A percentile compares a stretch with the other conserved stretches of the same genome.
These are phyloP conservation scores for Cyberlindnera saturnus DNA, from an alignment of 805 yeast species.

Conservation along the genomic window DNA sequence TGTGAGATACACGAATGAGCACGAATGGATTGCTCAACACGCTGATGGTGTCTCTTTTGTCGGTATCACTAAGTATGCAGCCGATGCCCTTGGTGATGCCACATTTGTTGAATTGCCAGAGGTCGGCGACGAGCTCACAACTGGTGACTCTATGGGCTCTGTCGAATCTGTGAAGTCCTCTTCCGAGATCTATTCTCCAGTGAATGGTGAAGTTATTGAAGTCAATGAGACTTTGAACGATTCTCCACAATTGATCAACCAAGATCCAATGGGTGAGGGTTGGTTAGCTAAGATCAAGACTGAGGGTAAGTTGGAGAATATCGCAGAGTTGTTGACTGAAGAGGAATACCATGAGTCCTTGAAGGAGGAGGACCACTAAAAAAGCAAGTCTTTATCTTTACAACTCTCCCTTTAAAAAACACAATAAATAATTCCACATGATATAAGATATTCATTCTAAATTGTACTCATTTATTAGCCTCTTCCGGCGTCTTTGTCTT, in stretches of 20 bases:
- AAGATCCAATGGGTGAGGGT: conserved; percentile 89
- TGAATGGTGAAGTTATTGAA: conserved; percentile 68
- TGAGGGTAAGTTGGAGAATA: conserved; percentile 38
- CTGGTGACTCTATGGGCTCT: conserved; percentile 84
- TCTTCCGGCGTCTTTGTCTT: conserved; percentile 72
- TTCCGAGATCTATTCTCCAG: conserved; percentile 86
- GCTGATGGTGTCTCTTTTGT: conserved; percentile 76
- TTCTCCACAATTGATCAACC: conserved; percentile 72
- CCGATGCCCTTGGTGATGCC: conserved; percentile 95
- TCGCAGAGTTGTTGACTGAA: conserved; percentile 52
- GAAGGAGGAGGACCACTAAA: conserved; percentile 15
- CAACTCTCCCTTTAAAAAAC: background rate
- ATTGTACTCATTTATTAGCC: conserved; percentile 13
- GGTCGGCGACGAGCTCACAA: conserved; percentile 50
- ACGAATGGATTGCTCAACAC: conserved; percentile 91
- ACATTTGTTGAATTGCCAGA: conserved; percentile 90
- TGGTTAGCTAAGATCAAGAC: conserved; percentile 83
- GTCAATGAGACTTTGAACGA: conserved; percentile 61
- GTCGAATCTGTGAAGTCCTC: conserved; percentile 95
- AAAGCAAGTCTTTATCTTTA: background rate
- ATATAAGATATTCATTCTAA: conserved; percentile 1
- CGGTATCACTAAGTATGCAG: conserved; percentile 94
- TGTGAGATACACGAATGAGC: conserved; percentile 76
- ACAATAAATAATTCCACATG: background rate
- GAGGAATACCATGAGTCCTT: conserved; percentile 32